These are phyloP conservation scores for Acidomyces sp. DNA, from an alignment of 495 filamentous ascomycete genomes.

Conservation along the genomic window DNA sequence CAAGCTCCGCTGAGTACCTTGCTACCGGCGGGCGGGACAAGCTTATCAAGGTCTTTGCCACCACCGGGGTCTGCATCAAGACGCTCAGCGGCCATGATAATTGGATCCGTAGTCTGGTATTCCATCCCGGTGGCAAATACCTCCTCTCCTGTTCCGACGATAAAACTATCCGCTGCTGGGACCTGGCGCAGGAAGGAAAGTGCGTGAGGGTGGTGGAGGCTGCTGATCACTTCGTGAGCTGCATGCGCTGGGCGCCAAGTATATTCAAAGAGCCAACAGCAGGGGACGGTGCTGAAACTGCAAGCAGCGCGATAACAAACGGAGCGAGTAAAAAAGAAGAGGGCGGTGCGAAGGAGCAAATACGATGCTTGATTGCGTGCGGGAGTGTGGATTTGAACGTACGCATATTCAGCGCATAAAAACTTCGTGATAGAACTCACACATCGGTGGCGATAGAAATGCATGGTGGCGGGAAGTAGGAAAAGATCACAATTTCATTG, in stretches of 20 bases:
- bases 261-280: conserved; percentile 43
- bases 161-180: conserved; percentile 90
- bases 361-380: conserved; percentile 52
- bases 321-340: conserved; percentile 37
- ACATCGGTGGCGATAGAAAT: no score
- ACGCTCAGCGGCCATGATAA: conserved; percentile 88
- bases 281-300: conserved; percentile 18
- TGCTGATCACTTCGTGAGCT: conserved; percentile 78
- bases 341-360: conserved; percentile 31
- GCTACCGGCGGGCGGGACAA: conserved; percentile 88
- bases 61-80: conserved; percentile 72
- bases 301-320: conserved; percentile 32
- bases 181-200: conserved; percentile 77
- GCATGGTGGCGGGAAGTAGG: no score
- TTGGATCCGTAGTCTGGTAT: conserved; percentile 79
- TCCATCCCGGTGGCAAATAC: conserved; percentile 91
- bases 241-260: conserved; percentile 82
- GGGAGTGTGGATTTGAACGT: conserved; percentile 52
- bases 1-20: conserved; percentile 72
- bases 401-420: conserved; percentile 36
- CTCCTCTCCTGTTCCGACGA: conserved; percentile 77
- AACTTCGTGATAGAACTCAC: no score
- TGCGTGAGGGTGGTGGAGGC: conserved; percentile 77
- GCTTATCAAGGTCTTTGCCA: conserved; percentile 82
- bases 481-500: no score